These are phyloP conservation scores for Pythium insidiosum DNA, from an alignment of 352 stramenopile species.

Conservation along the genomic window DNA sequence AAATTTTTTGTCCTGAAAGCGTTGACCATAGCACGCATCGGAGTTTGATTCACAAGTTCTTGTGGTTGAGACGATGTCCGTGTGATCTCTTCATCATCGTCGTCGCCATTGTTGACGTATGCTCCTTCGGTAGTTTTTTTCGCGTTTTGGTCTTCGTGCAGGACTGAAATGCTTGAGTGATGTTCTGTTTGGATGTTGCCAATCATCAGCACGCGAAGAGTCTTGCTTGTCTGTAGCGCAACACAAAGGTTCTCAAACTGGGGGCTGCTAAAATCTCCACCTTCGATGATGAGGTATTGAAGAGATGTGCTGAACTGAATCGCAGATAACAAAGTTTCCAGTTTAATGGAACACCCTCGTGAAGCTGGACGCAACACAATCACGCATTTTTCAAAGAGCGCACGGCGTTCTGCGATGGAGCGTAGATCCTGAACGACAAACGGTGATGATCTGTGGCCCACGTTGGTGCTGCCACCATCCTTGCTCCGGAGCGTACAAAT, in stretches of 20 bases:
- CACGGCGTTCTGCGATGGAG: slow-evolving; percentile 21
- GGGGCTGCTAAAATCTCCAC: slow-evolving; percentile 22
- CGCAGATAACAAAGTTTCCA: slow-evolving; percentile 31
- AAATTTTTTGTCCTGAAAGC: slow-evolving; percentile 46
- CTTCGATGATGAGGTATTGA: slow-evolving; percentile 26
- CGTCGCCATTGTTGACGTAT: neutral
- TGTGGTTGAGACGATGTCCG: no score
- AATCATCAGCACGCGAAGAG: slow-evolving; percentile 33
- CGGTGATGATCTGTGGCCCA: no score
- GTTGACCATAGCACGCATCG: slow-evolving; percentile 26
- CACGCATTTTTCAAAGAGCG: slow-evolving; percentile 39
- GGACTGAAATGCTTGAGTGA: neutral
- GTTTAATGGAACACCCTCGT: neutral
- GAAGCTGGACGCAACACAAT: slow-evolving; percentile 20
- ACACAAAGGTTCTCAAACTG: slow-evolving; percentile 23
- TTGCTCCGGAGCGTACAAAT: no score
- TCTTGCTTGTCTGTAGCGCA: slow-evolving; percentile 31
- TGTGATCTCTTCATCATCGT: neutral
- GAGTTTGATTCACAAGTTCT: no score
- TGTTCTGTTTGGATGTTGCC: slow-evolving; percentile 18
- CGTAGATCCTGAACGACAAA: no score
- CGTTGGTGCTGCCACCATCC: no score
- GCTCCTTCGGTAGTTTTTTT: neutral
- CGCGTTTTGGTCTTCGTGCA: neutral
- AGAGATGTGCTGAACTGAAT: slow-evolving; percentile 37